These are phyloP conservation scores for Fomes fomentarius DNA, from an alignment of 1,284 basidiomycete genomes.

Conservation along the genomic window DNA sequence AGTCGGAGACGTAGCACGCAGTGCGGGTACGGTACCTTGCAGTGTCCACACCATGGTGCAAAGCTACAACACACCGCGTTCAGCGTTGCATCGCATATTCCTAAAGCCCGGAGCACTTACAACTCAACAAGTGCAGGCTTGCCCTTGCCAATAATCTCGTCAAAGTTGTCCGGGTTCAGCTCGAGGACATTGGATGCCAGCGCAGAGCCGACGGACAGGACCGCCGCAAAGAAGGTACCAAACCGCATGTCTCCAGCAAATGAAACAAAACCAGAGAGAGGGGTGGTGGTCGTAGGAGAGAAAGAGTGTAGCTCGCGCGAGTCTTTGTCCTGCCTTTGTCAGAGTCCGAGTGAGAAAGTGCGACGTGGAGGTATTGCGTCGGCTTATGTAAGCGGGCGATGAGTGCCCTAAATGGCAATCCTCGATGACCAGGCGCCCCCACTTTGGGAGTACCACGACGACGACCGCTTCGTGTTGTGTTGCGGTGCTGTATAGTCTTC, in stretches of 20 bases:
- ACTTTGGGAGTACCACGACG: too few species aligned
- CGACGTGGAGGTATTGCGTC: constrained; percentile 23
- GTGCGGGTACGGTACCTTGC: constrained; percentile 57
- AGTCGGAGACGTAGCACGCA: background rate
- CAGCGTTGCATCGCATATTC: background rate
- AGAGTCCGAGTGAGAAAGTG: constrained; percentile 21
- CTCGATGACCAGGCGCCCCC: too few species aligned
- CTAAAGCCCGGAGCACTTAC: constrained; percentile 50
- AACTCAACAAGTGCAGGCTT: constrained; percentile 89
- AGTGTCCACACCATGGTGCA: constrained; percentile 87
- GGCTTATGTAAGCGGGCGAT: constrained; percentile 17
- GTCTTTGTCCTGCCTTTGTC: constrained; percentile 25
- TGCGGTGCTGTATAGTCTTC: too few species aligned
- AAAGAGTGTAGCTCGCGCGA: constrained; percentile 13
- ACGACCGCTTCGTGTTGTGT: too few species aligned
- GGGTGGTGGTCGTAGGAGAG: constrained; percentile 27
- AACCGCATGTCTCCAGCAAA: constrained; percentile 35
- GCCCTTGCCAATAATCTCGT: constrained; percentile 72
- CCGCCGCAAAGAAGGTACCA: constrained; percentile 54
- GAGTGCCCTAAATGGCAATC: background rate
- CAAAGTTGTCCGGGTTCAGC: constrained; percentile 77
- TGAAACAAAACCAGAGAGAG: constrained; percentile 54
- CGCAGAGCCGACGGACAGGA: constrained; percentile 56
- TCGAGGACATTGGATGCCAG: constrained; percentile 84
- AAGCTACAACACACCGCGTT: constrained; percentile 48